Evolutionary conservation across 768 basidiomycete species (phyloP), one percentile per base, ranked within the genome.

Genomic region (Tulasnella sp.): DNA sequence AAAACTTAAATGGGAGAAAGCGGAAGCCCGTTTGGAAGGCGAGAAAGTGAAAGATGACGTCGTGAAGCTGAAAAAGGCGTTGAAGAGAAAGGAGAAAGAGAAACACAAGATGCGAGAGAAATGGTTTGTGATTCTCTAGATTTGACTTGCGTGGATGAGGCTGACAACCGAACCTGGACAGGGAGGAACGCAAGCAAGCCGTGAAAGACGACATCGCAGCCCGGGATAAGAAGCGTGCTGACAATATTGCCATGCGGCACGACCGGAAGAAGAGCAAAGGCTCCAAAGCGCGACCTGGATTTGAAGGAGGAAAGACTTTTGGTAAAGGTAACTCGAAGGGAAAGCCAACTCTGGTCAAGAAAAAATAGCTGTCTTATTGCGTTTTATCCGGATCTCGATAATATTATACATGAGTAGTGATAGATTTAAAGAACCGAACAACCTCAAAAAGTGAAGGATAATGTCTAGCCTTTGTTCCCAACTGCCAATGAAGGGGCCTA

Each of bases 31-130:
- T 75, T 88, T 98, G 80, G 95, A 94, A 78, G 98, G 98, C 2
- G 92, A 93, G 74, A 99, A 98, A 86, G 92, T 99, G 42, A 90
- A 90, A 75, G 98, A 99, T 83, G 94, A 97, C 83, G 95, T 96
- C 84, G 85, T 83, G 0, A 88, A 93, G 72, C 85, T 99, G 84
- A 98, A 97, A 88, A 98, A 98, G 88, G 96, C 96, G 60, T 92
- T 91, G 11, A 99, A 98, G 88, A 88, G 94, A 85, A 93, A 94
- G 82, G 97, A 98, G 86, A 97, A 97, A 86, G 92, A 92, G 83
- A 98, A 98, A 85, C 83, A 81, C 34, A 96, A 94, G 88, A 92
- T 92, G 81, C 94, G 94, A 85, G 94, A 93, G 84, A 89, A 90
- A 69, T 99, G 97, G 97, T 97, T 82, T 79, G 93, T 87, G 37